Evolutionary conservation across 768 basidiomycete species (phyloP), one percentile per base, ranked within the genome.

Genomic region (Suillus lakei): DNA sequence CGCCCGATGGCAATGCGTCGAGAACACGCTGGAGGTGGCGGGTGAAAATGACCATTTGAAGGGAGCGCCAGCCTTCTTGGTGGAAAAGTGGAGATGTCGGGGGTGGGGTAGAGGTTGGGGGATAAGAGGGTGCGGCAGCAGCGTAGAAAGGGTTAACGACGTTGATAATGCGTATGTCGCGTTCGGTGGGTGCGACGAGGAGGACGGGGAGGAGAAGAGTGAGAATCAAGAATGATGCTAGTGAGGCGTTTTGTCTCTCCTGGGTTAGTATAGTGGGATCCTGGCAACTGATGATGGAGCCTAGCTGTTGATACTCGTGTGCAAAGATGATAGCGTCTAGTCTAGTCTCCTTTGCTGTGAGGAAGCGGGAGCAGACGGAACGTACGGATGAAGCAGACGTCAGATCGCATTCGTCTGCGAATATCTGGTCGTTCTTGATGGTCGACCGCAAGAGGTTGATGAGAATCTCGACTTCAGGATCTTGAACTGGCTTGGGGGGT

Each of bases 61-160:
- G 78, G 2, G 91, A 84, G 54, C 91, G 81, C 34, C 80, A 80
- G 23, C 91, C 91, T 76, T 94, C 92, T 6, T 75, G 74, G n/a
- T 86, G 76, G 68, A 89, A 81, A 8, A 84, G 55, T 1, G 73
- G 68, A 18, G 71, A 67, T 4, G 74, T 71, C 10, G 71, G 75
- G 64, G 68, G 67, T 68, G 69, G 79, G 48, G 16, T 67, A 46
- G 64, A 78, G 62, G n/a, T n/a, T n/a, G n/a, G n/a, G n/a, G 78
- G 68, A 69, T 83, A 80, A 4, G 79, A 68, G 5, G 85, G 83
- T 4, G 86, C 80, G 0, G 93, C 91, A 1, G 96, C 93, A 2
- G 94, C 89, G 70, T 97, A 98, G 69, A 94, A 93, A 3, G 95
- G 95, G 65, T 95, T 95, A 73, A 96, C 85, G 46, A 95, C 82